phyloP scores from a whole-genome alignment of 2,329 filamentous ascomycete genomes.

The Colletotrichum australisinense region DNA sequence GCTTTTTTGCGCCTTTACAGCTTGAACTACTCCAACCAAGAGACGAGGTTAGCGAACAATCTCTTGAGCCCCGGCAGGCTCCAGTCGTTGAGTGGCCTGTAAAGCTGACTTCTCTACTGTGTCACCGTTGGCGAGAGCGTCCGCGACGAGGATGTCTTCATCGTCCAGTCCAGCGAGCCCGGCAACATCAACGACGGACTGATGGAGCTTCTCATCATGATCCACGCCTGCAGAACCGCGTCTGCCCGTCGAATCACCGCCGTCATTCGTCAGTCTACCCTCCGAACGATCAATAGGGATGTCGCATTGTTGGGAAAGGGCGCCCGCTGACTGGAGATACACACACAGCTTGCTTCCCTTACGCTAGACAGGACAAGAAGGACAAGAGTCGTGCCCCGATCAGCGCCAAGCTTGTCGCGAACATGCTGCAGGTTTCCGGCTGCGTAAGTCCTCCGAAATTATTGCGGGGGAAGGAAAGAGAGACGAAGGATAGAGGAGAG shows the following conservation, averaged over 20 bases:
- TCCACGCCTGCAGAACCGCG: constrained; percentile 78
- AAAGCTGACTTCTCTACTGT: constrained; percentile 49
- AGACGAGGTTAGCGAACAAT: constrained; percentile 56
- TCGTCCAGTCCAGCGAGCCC: constrained; percentile 87
- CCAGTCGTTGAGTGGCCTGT: constrained; percentile 8
- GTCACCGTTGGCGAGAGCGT: constrained; percentile 92
- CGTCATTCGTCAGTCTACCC: constrained; percentile 63
- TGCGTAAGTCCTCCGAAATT: constrained; percentile 53
- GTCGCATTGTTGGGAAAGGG: neutral
- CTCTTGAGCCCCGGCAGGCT: neutral
- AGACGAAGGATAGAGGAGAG: neutral
- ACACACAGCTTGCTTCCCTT: constrained; percentile 80
- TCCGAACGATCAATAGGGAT: neutral
- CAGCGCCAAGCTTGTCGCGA: constrained; percentile 88
- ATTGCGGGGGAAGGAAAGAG: neutral
- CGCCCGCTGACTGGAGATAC: neutral
- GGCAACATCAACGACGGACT: constrained; percentile 93
- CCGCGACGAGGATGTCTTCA: constrained; percentile 84
- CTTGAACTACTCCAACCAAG: constrained; percentile 81
- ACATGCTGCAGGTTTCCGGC: constrained; percentile 90
- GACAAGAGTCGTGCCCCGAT: constrained; percentile 87
- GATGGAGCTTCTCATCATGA: constrained; percentile 95
- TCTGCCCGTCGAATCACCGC: constrained; percentile 84
- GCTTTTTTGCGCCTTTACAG: constrained; percentile 40
- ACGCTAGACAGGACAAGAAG: constrained; percentile 93